Evolutionary conservation across 345 rosid genomes (phyloP), one percentile per base, ranked within the genome.

Genomic region (Gossypium herbaceum): DNA sequence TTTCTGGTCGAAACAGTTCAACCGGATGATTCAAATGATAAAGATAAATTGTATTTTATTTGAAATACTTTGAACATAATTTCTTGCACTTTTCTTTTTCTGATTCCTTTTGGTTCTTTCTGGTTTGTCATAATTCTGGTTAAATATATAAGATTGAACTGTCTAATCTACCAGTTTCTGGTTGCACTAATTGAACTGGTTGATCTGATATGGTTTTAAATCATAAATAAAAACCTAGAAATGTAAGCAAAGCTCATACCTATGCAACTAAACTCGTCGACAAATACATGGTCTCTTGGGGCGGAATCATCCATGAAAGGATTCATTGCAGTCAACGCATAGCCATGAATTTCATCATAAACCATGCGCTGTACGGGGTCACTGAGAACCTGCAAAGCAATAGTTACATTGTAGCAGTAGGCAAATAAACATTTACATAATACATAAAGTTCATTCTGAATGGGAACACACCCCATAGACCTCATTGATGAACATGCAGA

Each of bases 311-410:
- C 93, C 39, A 91, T 69, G 85, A 95, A 95, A 68, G 99, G 98
- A 80, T 95, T 95, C 74, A 75, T 80, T 2, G 96, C 95, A 10
- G 94, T 91, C 76, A 90, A 78, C 13, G 98, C 79, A 79, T 91
- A 92, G 12, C 99, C 99, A 74, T 95, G 98, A 71, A 95, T 95
- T 81, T 95, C 99, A 83, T 95, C 99, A 65, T 95, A 95, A 57
- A 92, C 88, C 94, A 92, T 92, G 41, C 98, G 92, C 79, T 95
- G 98, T 63, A 91, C 84, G 8, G 99, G 97, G 68, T 95, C 98
- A 83, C 99, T 92, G 7, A 95, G 97, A 84, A 95, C 89, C 97
- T 94, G 85, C 83, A 83, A 61, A 54, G 78, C 77, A 83, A 79
- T 22, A 6, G 13, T 71, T 60, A 11, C 52, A 59, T 59, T 58